Base-by-base conservation (phyloP, 768 basidiomycete species). In the Amanita molliuscula region DNA sequence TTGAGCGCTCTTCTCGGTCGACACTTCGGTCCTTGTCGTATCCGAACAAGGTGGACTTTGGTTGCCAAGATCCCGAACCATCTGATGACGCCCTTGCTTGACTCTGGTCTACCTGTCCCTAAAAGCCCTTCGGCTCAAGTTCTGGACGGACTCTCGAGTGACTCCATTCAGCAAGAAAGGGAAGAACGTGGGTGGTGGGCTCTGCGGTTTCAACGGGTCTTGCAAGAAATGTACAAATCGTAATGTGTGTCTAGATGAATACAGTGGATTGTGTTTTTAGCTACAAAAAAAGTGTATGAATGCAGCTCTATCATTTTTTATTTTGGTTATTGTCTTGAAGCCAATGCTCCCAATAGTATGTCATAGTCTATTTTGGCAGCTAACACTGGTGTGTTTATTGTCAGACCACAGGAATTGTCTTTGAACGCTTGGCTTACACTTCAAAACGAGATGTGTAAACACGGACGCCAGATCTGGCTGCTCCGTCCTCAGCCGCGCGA, bases 151-250 rank as follows among this genome's bases (percentile, higher is more conserved):
- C 49, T 49, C 20, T 45, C 33, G 5, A 51, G 43, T 3, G 34
- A 59, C 20, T 55, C 49, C 23, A 54, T 49, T 9, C 66, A 69
- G 35, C 67, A 69, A 44, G 86, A 87, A 54, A 61, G 81, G 21
- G 82, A 85, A 58, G 82, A 86, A 54, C 69, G 85, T 0, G 81
- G 76, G 3, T 88, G 83, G 82, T 88, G 87, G 86, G 70, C 78
- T 10, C 56, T 79, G 36, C 66, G 82, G 40, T 84, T 86, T 55
- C 77, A 78, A 55, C 74, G 82, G 54, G 76, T 84, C 10, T 62
- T 82, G 51, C 61, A 65, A 9, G 54, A 34, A 54, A 53, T 42
- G 47, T 51, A 28, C 48, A 46, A 35, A 37, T 52, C 42, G 16
- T 54, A 45, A 16, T 34, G 23, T 25, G 16, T n/a, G 21, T 44